Evolutionary conservation across 1,139 yeast genomes (phyloP).

Genomic region (Yamadazyma pseudoaaseri): DNA sequence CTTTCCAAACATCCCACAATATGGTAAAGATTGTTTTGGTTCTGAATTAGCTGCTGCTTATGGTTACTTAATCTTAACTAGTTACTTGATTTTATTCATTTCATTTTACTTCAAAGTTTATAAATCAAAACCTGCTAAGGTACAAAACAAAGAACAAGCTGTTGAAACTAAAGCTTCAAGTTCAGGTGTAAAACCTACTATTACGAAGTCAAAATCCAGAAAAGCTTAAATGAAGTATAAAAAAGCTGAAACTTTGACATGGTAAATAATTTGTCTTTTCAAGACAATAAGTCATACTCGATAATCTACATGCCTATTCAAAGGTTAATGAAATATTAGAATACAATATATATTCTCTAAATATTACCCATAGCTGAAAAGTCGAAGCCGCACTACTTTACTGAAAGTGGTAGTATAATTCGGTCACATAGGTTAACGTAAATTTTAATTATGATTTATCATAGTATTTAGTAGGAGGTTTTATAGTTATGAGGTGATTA

Average conservation of each 20-base stretch:
- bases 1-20: slow-evolving; percentile 67
- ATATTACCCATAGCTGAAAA: not conserved
- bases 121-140: slow-evolving; percentile 31
- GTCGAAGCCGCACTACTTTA: not conserved
- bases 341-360: no score
- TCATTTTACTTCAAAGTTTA: slow-evolving; percentile 90
- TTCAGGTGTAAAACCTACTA: slow-evolving; percentile 16
- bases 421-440: no score
- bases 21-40: slow-evolving; percentile 82
- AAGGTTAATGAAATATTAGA: no score
- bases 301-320: no score
- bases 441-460: no score
- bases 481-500: no score
- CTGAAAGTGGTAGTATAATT: no score
- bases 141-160: slow-evolving; percentile 8
- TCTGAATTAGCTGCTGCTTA: slow-evolving; percentile 88
- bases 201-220: slow-evolving; percentile 42
- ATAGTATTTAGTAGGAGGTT: no score
- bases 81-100: slow-evolving; percentile 87
- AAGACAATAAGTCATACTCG: no score
- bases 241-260: no score
- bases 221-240: no score
- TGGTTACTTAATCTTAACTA: slow-evolving; percentile 86
- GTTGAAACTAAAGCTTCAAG: slow-evolving; percentile 17
- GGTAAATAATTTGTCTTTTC: no score